phyloP scores from a whole-genome alignment of 73 alveolate species.

The Symbiodinium natans region DNA sequence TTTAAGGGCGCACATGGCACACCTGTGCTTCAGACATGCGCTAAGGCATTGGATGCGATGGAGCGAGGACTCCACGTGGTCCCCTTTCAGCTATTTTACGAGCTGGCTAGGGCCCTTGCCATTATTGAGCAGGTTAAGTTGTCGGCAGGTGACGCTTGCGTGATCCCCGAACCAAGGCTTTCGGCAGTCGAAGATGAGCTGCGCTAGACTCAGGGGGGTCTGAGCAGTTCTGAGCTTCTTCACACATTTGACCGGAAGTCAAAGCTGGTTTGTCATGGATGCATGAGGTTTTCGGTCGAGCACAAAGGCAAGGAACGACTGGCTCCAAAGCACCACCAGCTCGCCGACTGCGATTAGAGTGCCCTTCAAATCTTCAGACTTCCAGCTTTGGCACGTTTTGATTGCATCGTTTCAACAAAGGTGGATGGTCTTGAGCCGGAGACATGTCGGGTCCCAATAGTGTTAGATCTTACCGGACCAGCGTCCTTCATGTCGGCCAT shows the following conservation, averaged over 20 bases:
- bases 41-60: neutral
- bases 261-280: too few species aligned
- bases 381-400: neutral
- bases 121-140: neutral
- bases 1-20: too few species aligned
- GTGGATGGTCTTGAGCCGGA: slow-evolving; percentile 77
- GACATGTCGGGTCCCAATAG: slow-evolving; percentile 28
- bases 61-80: neutral
- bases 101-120: neutral
- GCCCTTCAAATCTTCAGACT: neutral
- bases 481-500: neutral
- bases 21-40: too few species aligned
- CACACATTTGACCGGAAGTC: too few species aligned
- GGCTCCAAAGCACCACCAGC: slow-evolving; percentile 73
- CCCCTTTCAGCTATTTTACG: neutral
- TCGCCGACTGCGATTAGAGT: neutral
- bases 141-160: neutral
- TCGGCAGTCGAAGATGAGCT: neutral
- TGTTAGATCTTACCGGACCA: neutral
- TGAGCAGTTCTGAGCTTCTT: too few species aligned
- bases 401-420: neutral
- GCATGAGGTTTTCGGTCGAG: neutral
- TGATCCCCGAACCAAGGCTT: neutral
- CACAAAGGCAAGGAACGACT: neutral
- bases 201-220: neutral